Base-by-base conservation (phyloP, 148 eudicot species). In the Heliosperma pusillum region DNA sequence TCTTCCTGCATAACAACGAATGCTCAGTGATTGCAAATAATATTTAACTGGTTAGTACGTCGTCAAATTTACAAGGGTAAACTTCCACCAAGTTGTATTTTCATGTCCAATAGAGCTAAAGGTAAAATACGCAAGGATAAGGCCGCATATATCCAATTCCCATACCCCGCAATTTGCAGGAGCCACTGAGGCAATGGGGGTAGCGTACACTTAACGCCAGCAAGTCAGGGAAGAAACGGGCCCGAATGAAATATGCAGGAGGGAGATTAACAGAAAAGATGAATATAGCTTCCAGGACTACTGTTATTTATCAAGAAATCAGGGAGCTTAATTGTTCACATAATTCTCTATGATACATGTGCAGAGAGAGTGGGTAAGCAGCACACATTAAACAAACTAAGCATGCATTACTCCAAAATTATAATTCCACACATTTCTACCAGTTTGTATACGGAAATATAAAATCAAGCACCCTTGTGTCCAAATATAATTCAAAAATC, bases 1-100 rank as follows among this genome's bases (percentile, higher is more conserved):
- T 93, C 26, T 73, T 78, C 83, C 91, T 89, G 85, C 69, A 66
- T 47, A 53, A 66, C 15, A 70, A 64, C 19, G 66, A 68, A 63
- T 44, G 64, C 30, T 56, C 55, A 52, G n/a, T 45, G 33, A 70
- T 52, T 9, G 25, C 33, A 53, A 52, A 50, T 9, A 3, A 47
- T 7, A 50, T 70, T 70, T 53, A 1, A 70, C 21, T 25, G 73
- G 21, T 26, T 70, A 69, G 55, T 20, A 67, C 22, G 13, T n/a
- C 71, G 22, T 42, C 19, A 44, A 50, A 69, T 45, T 69, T 12
- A 45, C 20, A 10, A 40, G 53, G 52, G 27, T 20, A 30, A 8
- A 36, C 9, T 36, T 36, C 42, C 42, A 36, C 7, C 42, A 36
- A 36, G 42, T 36, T 36, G 42, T 36, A 36, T 36, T 36, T 36